Evolutionary conservation across 192 early-diverging fungal genomes (phyloP), one percentile per base, ranked within the genome.

Genomic region (Rhizophagus prolifer): DNA sequence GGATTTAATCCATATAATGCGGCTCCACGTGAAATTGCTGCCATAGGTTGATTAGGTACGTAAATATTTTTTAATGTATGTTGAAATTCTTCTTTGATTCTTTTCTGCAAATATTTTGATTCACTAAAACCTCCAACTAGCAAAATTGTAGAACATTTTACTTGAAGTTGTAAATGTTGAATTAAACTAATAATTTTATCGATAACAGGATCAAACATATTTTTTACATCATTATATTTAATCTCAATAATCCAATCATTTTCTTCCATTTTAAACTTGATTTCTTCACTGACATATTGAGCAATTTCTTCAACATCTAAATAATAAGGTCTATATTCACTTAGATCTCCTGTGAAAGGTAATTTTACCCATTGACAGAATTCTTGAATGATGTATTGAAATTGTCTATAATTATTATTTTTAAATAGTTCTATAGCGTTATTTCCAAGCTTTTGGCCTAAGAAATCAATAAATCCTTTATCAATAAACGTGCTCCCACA

Each of bases 391-490:
- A 47, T n/a, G 16, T 70, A 50, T 47, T 26, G 68, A 2, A 70
- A 8, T 70, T 70, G 41, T 3, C 58, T 12, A 76, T 73, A 31
- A 73, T 79, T 19, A 78, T 77, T 46, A 71, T 65, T 46, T 69
- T 71, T 66, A 82, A 82, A 38, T 80, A 81, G 26, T 63, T 66
- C 34, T 72, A 72, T 13, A 82, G 76, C 34, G 83, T 23, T 25
- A 79, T 72, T 6, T 78, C 78, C 85, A 84, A 83, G 58, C 81
- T 80, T 58, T 83, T 71, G 36, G 81, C 84, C 54, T 85, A 79
- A 64, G 50, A 79, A 79, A 75, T 84, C 84, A 67, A 82, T 82
- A 16, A 80, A 77, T 1, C 79, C 83, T n/a, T 82, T 82, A 34
- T 83, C 79, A 58, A 85, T 84, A 30, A 69, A 77, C 10, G 84